Percentiles rank a stretch among this genome's conserved stretches.
Evolutionary conservation across 2,329 filamentous ascomycete species (phyloP).

Genomic region (Botrytis aclada): DNA sequence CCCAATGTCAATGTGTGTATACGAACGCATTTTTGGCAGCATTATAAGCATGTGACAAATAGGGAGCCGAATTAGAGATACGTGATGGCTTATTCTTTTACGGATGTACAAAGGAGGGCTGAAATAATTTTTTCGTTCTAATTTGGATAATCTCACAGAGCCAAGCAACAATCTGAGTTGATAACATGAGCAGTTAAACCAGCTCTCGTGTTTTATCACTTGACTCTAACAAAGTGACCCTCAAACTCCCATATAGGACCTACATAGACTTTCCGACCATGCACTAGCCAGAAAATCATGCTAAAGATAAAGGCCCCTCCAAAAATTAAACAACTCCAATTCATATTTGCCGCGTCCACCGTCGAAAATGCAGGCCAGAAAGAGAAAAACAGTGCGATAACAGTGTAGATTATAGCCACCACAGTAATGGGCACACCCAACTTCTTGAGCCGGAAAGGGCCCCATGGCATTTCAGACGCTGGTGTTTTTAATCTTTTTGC

Average conservation of each 20-base stretch:
- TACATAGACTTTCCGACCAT: constrained; percentile 17
- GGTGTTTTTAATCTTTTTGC: constrained; percentile 19
- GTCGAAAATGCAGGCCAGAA: constrained; percentile 15
- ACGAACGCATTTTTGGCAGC: not conserved
- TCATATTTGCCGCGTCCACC: constrained; percentile 14
- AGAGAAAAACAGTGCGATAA: constrained; percentile 18
- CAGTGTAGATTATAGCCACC: constrained; percentile 12
- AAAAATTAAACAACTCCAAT: constrained; percentile 18
- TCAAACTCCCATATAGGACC: constrained; percentile 13
- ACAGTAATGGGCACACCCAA: constrained; percentile 17
- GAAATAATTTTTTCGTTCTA: not conserved
- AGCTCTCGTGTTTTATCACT: not conserved
- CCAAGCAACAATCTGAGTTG: not conserved
- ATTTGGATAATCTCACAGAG: not conserved
- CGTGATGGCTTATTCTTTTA: not conserved
- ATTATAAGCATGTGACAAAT: not conserved
- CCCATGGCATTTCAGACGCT: constrained; percentile 17
- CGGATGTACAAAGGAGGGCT: not conserved
- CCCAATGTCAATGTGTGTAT: not conserved
- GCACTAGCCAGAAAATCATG: constrained; percentile 15
- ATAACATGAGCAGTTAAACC: not conserved
- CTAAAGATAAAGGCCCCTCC: constrained; percentile 6
- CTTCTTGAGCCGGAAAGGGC: constrained; percentile 15
- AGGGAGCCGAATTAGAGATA: not conserved
- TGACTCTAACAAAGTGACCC: not conserved